These are phyloP conservation scores for Pachysandra terminalis DNA, from an alignment of 164 flowering plant genomes.

Conservation along the genomic window DNA sequence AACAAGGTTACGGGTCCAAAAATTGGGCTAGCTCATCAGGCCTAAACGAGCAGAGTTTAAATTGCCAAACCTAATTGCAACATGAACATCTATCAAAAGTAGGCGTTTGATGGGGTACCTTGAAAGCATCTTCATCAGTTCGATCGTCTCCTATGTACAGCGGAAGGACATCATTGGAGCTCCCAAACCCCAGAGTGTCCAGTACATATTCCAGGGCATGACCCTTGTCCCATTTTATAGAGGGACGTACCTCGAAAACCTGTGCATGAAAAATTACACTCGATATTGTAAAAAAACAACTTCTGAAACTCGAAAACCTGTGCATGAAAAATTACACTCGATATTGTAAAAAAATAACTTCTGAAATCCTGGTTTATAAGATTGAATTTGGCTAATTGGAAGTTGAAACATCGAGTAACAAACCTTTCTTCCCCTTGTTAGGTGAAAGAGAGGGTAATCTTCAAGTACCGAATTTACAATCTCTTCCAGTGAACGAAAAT, in stretches of 20 bases:
- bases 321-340: background rate
- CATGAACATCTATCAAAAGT: too few species aligned
- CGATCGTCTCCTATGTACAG: constrained; percentile 47
- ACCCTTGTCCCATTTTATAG: constrained; percentile 54
- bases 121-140: constrained; percentile 70
- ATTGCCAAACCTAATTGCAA: too few species aligned
- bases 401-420: background rate
- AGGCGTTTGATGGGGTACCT: too few species aligned
- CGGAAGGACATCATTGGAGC: constrained; percentile 30
- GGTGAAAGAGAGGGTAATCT: constrained; percentile 26
- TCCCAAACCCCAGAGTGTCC: constrained; percentile 36
- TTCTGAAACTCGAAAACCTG: constrained; percentile 47
- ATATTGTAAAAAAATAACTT: too few species aligned
- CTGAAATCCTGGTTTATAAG: too few species aligned
- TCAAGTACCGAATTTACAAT: constrained; percentile 20
- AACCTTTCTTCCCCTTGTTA: constrained; percentile 39
- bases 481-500: constrained; percentile 21
- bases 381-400: too few species aligned
- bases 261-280: background rate
- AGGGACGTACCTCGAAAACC: constrained; percentile 47
- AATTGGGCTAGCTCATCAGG: too few species aligned
- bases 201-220: constrained; percentile 44
- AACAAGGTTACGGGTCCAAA: too few species aligned
- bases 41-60: too few species aligned
- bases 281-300: too few species aligned